phyloP scores from a whole-genome alignment of 257 asterid genomes.

The Voacanga thouarsii region DNA sequence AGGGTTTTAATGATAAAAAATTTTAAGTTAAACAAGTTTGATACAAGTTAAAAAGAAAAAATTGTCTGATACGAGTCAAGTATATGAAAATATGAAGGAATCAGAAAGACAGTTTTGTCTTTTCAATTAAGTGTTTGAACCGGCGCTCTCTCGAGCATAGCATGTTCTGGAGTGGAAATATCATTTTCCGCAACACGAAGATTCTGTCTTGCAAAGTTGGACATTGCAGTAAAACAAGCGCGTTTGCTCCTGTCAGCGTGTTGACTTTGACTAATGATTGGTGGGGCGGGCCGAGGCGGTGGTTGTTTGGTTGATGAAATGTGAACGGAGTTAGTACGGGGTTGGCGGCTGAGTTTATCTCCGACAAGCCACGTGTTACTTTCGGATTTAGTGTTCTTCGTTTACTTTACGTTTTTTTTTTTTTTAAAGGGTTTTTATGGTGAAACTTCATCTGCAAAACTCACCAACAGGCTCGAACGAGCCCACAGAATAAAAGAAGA shows the following conservation, averaged over 20 bases:
- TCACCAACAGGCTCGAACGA: background rate
- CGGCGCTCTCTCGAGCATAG: background rate
- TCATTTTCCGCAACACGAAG: background rate
- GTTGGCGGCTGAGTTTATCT: background rate
- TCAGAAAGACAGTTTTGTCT: background rate
- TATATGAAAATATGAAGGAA: too few species aligned
- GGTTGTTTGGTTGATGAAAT: background rate
- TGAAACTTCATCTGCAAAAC: too few species aligned
- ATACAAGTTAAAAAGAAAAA: too few species aligned
- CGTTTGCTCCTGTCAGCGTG: background rate
- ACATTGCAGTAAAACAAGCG: background rate
- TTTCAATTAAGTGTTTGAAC: background rate
- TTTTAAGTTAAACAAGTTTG: too few species aligned
- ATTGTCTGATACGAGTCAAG: too few species aligned
- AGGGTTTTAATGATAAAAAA: too few species aligned
- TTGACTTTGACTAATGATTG: constrained; percentile 7
- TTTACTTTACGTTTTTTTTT: too few species aligned
- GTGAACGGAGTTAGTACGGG: background rate
- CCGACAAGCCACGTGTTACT: background rate
- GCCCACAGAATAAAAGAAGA: background rate
- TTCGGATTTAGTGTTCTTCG: too few species aligned
- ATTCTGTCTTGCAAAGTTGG: background rate
- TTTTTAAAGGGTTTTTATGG: too few species aligned
- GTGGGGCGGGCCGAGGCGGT: background rate
- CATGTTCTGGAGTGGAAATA: background rate